These are phyloP conservation scores for Trichosporon ovoides DNA, from an alignment of 1,284 basidiomycete genomes.

Conservation along the genomic window DNA sequence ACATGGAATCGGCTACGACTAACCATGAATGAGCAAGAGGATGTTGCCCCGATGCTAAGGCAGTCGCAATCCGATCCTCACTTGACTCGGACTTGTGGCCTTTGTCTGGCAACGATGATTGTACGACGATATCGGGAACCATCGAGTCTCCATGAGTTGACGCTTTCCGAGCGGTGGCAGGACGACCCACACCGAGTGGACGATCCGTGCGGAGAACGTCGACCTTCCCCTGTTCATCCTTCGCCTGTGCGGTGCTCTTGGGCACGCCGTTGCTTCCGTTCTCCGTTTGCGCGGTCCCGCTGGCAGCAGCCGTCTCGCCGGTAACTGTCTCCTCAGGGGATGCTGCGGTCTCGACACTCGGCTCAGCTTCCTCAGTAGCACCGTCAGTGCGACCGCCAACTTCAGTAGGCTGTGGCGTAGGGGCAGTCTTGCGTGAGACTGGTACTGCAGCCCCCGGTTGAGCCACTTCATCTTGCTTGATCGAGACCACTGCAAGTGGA, in stretches of 20 bases:
- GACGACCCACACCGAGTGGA: background rate
- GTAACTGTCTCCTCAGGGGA: too few relatives aligned
- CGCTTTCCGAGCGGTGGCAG: background rate
- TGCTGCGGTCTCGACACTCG: too few relatives aligned
- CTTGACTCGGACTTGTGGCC: background rate
- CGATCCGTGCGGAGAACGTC: background rate
- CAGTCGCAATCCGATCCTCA: background rate
- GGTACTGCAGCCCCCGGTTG: too few relatives aligned
- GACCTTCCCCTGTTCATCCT: background rate
- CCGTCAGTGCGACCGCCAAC: too few relatives aligned
- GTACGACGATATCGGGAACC: background rate
- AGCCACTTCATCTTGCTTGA: too few relatives aligned
- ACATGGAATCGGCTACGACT: conserved; percentile 35
- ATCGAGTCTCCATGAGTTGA: background rate
- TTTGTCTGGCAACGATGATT: conserved; percentile 1
- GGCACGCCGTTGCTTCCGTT: background rate
- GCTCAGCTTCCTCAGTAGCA: too few relatives aligned
- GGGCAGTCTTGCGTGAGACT: too few relatives aligned
- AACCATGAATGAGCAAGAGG: conserved; percentile 78
- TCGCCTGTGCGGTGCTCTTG: background rate
- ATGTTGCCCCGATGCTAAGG: conserved; percentile 54
- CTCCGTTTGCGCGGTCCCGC: too few relatives aligned
- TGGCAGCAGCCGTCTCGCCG: background rate
- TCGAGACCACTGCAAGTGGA: too few relatives aligned
- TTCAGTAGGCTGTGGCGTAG: too few relatives aligned